Conservation (phyloP, 139 green algal genomes). For the Deuterostichococcus epilithicus region DNA sequence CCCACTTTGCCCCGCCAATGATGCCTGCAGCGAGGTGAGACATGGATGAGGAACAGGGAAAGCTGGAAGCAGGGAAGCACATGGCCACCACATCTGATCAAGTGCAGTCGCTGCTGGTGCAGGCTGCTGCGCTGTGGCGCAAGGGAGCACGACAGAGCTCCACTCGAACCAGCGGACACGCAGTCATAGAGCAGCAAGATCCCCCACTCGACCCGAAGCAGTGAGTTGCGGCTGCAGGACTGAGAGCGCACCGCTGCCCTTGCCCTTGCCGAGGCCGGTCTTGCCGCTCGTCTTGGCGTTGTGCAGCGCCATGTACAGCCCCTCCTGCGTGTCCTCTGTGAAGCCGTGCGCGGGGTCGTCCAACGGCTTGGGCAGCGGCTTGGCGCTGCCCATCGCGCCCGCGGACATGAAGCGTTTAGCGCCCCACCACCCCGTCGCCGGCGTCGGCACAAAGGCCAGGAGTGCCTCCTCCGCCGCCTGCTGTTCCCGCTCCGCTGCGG, state of each 20-base stretch:
- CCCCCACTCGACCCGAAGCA: too few species aligned
- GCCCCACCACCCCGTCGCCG: constrained; percentile 70
- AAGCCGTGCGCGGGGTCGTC: constrained; percentile 43
- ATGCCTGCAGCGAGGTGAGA: constrained; percentile 17
- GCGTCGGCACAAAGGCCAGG: constrained; percentile 39
- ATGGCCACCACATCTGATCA: too few species aligned
- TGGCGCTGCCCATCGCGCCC: constrained; percentile 53
- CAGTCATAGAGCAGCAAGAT: too few species aligned
- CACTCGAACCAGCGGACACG: too few species aligned
- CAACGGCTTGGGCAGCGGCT: constrained; percentile 27
- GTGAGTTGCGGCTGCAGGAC: not conserved
- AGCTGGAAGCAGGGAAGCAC: not conserved
- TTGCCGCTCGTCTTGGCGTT: constrained; percentile 38
- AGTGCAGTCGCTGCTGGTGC: too few species aligned
- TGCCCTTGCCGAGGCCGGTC: constrained; percentile 37
- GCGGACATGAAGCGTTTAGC: constrained; percentile 55
- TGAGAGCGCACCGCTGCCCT: constrained; percentile 8
- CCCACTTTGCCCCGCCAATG: constrained; percentile 59
- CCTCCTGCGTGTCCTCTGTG: constrained; percentile 61
- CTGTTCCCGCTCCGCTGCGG: constrained; percentile 5
- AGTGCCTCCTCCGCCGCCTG: not conserved
- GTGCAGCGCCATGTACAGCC: constrained; percentile 42
- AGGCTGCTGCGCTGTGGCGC: too few species aligned
- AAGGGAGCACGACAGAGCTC: too few species aligned
- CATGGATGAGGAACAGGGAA: not conserved